Evolutionary conservation across 2,329 filamentous ascomycete genomes (phyloP).

Genomic region (Ophiostoma himal-ulmi): DNA sequence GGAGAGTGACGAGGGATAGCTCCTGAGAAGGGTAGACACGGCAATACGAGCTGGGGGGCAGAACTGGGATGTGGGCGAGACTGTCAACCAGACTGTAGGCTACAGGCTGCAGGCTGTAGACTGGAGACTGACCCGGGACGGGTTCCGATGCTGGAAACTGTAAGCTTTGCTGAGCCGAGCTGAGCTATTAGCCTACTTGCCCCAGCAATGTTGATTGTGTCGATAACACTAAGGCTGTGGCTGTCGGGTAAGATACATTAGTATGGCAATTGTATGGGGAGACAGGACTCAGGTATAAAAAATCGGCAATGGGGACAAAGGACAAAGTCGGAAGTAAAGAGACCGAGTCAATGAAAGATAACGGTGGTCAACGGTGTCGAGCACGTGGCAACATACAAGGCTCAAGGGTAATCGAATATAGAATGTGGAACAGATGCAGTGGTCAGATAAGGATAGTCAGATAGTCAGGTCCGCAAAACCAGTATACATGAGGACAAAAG

Average conservation of each 20-base stretch:
- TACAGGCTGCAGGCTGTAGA: not conserved
- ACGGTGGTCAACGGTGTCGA: not conserved
- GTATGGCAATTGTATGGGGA: not conserved
- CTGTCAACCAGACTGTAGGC: not conserved
- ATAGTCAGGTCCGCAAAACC: too few relatives aligned
- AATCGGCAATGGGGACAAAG: not conserved
- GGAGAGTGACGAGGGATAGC: not conserved
- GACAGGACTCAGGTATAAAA: slow-evolving; percentile 1
- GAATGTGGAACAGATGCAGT: not conserved
- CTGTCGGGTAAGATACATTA: slow-evolving; percentile 1
- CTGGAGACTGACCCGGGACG: not conserved
- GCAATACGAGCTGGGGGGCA: slow-evolving; percentile 5
- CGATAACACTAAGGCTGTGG: not conserved
- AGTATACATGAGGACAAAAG: not conserved
- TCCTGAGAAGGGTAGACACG: not conserved
- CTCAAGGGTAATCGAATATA: not conserved
- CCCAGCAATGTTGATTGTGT: not conserved
- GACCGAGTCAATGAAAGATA: not conserved
- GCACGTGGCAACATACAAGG: not conserved
- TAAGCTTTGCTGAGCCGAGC: not conserved
- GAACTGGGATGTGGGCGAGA: not conserved
- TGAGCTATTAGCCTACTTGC: not conserved
- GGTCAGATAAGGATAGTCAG: not conserved
- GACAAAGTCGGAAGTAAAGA: not conserved
- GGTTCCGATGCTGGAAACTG: not conserved